Evolutionary conservation across 352 stramenopile species (phyloP).

Genomic region (Globisporangium splendens): DNA sequence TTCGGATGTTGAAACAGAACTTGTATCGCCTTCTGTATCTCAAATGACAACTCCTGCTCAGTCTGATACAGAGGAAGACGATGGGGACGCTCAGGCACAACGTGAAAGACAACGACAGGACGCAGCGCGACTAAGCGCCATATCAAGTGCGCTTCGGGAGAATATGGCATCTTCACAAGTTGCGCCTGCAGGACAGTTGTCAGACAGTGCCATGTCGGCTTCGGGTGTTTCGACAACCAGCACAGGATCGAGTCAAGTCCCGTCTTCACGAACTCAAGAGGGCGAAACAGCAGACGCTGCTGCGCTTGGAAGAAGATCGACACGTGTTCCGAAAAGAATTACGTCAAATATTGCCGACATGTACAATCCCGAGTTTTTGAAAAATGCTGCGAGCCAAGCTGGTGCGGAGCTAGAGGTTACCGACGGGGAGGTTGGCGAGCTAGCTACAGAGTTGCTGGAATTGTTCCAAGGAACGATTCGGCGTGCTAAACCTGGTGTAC

Average conservation of each 20-base stretch:
- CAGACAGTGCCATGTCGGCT: not conserved
- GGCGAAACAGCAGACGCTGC: conserved; percentile 12
- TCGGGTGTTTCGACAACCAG: not conserved
- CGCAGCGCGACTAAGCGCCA: conserved; percentile 26
- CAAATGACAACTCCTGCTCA: conserved; percentile 65
- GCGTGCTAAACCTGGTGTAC: conserved; percentile 30
- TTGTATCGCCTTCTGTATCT: conserved; percentile 52
- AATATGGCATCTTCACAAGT: conserved; percentile 2
- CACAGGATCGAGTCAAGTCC: not conserved
- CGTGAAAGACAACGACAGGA: conserved; percentile 22
- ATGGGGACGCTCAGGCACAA: conserved; percentile 21
- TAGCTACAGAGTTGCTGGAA: conserved; percentile 71
- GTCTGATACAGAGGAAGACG: conserved; percentile 60
- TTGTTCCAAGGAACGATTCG: conserved; percentile 48
- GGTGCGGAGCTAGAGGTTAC: conserved; percentile 37
- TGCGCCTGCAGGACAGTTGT: not conserved
- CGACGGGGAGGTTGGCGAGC: conserved; percentile 62
- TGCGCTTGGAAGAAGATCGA: conserved; percentile 36
- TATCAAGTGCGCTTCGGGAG: conserved; percentile 24
- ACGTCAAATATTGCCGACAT: conserved; percentile 75
- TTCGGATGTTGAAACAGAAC: conserved; percentile 60
- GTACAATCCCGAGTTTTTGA: conserved; percentile 67
- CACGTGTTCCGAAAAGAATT: conserved; percentile 69
- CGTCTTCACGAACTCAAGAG: not conserved
- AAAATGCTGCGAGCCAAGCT: conserved; percentile 21